phyloP scores from a whole-genome alignment of 371 early-diverging fungal species.

The Mucor irregularis region DNA sequence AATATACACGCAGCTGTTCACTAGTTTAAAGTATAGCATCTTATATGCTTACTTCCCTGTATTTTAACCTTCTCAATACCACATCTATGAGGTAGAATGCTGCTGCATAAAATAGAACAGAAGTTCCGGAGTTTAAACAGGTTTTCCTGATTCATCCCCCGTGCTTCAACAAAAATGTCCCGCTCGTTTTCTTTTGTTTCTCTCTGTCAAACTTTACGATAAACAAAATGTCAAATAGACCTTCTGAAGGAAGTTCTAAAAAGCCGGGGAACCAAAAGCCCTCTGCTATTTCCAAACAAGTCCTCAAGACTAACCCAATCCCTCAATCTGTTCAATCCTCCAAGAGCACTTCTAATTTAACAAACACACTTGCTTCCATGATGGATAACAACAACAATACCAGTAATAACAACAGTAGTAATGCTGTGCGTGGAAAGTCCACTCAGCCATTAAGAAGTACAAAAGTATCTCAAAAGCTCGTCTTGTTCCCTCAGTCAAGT shows the following conservation, averaged over 20 bases:
- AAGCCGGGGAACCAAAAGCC: constrained; percentile 15
- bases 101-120: too few species aligned
- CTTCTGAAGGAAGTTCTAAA: constrained; percentile 11
- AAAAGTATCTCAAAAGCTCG: constrained; percentile 89
- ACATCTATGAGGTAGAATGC: too few species aligned
- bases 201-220: background rate
- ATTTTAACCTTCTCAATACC: too few species aligned
- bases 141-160: too few species aligned
- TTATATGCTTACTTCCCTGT: too few species aligned
- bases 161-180: background rate
- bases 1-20: too few species aligned
- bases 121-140: too few species aligned
- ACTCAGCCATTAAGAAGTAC: constrained; percentile 79
- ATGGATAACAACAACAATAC: background rate
- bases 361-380: background rate
- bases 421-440: constrained; percentile 24
- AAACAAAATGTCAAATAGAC: constrained; percentile 15
- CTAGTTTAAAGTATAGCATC: too few species aligned
- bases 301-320: constrained; percentile 35
- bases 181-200: constrained; percentile 3
- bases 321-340: constrained; percentile 29
- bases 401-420: background rate
- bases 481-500: constrained; percentile 79
- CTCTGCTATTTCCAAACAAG: constrained; percentile 44
- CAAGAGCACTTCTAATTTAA: constrained; percentile 1